Evolutionary conservation across 2,329 filamentous ascomycete genomes (phyloP).

Genomic region (Botryotinia calthae): DNA sequence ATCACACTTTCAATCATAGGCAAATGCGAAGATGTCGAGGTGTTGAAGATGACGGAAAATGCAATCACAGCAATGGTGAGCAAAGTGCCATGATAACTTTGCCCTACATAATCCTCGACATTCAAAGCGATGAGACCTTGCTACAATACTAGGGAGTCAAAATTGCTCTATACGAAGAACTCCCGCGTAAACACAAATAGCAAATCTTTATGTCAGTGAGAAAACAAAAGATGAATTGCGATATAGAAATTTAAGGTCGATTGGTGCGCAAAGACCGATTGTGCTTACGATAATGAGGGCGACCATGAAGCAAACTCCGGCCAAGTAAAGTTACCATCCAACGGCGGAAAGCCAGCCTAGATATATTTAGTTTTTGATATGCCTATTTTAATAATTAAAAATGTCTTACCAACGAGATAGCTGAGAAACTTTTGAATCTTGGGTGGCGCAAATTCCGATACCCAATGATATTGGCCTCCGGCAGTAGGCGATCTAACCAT

Average conservation of each 20-base stretch:
- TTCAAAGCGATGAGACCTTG: constrained; percentile 42
- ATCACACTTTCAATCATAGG: constrained; percentile 45
- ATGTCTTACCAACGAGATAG: constrained; percentile 46
- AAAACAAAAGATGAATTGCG: no score
- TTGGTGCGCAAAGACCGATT: no score
- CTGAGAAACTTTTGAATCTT: constrained; percentile 51
- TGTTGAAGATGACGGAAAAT: constrained; percentile 45
- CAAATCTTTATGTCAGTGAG: no score
- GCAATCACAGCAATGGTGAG: constrained; percentile 43
- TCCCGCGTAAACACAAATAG: no score
- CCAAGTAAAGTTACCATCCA: constrained; percentile 42
- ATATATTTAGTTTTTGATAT: no score
- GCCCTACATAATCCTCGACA: constrained; percentile 38
- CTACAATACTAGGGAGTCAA: no score
- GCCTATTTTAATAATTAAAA: no score
- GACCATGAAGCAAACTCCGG: no score
- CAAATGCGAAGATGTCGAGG: constrained; percentile 40
- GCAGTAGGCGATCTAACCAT: constrained; percentile 48
- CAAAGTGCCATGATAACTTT: constrained; percentile 45
- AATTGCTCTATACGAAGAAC: no score
- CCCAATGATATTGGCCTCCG: constrained; percentile 58
- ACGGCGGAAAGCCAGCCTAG: constrained; percentile 45
- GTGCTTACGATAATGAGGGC: no score
- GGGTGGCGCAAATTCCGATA: constrained; percentile 50
- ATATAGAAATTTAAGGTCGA: no score